Conservation (phyloP, 148 eudicot species). For the Vaccinium vitisidaea region DNA sequence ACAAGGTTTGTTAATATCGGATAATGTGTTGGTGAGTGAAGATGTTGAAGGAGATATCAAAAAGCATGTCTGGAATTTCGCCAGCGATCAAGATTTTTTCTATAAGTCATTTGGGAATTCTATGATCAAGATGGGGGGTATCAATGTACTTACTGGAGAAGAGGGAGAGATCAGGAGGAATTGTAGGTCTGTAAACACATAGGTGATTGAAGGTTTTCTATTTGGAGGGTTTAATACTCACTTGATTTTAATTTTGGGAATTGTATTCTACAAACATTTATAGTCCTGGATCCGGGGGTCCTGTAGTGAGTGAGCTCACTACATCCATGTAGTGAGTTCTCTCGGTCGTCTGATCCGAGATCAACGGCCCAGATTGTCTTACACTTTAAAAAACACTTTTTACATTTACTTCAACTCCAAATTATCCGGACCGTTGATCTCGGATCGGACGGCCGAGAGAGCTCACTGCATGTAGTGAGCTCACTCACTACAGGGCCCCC, state of each 20-base stretch:
- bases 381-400: no score
- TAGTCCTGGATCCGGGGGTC: no score
- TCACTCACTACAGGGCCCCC: no score
- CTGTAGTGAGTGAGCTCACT: no score
- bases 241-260: background rate
- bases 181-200: conserved; percentile 52
- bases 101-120: conserved; percentile 55
- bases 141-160: conserved; percentile 47
- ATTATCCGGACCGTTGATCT: no score
- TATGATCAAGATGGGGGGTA: conserved; percentile 73
- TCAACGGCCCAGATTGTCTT: no score
- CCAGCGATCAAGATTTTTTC: conserved; percentile 35
- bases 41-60: conserved; percentile 43
- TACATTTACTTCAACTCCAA: no score
- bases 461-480: no score
- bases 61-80: conserved; percentile 51
- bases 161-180: conserved; percentile 62
- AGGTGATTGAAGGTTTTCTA: background rate
- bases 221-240: background rate
- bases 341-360: no score
- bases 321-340: no score
- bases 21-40: conserved; percentile 54
- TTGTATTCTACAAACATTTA: background rate
- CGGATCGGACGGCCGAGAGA: no score
- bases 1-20: conserved; percentile 54